Evolutionary conservation across 2,329 filamentous ascomycete genomes (phyloP), one percentile per base, ranked within the genome.

Genomic region (Phaeophleospora eucalypticola): DNA sequence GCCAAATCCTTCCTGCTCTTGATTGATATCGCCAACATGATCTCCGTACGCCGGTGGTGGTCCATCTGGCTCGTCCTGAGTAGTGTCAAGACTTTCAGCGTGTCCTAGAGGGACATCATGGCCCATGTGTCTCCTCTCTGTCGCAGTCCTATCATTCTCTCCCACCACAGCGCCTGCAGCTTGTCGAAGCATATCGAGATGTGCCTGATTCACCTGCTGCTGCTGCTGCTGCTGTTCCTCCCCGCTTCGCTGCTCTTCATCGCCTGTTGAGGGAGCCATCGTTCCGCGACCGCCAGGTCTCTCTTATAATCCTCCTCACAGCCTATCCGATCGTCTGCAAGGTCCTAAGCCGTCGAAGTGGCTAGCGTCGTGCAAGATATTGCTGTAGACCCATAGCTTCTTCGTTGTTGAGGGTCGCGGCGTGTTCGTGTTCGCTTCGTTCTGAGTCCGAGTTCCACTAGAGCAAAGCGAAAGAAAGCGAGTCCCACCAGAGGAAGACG

Each of bases 1-100:
- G 41, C 65, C 63, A 41, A 70, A 61, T 8, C 67, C 68, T 45
- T 64, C 62, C 52, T 69, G 64, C 24, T 65, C 62, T 51, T 68
- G 64, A 27, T 62, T 52, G 20, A 72, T 60, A 18, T 58, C 52
- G 38, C 67, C 67, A 44, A 66, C 66, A 15, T 64, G 56, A 12
- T 68, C 65, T 32, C 67, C 67, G 47, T 69, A 71, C 4, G 65
- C 64, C 17, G 69, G 68, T 14, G 66, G 67, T 7, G 69, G 68
- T 4, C 63, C 51, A 15, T 63, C 56, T 12, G 43, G 36, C 9
- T 59, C 58, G 7, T 24, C 40, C 20, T 46, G 44, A 20, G 40
- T 39, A 6, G 40, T 43, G 18, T 43, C 50, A 29, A 41, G 36
- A 8, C 43, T 44, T 24, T 43, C 49, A 21, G 39, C 38, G 8